Base-by-base conservation (phyloP, 2,329 filamentous ascomycete genomes). In the Parafenestella ontariensis region DNA sequence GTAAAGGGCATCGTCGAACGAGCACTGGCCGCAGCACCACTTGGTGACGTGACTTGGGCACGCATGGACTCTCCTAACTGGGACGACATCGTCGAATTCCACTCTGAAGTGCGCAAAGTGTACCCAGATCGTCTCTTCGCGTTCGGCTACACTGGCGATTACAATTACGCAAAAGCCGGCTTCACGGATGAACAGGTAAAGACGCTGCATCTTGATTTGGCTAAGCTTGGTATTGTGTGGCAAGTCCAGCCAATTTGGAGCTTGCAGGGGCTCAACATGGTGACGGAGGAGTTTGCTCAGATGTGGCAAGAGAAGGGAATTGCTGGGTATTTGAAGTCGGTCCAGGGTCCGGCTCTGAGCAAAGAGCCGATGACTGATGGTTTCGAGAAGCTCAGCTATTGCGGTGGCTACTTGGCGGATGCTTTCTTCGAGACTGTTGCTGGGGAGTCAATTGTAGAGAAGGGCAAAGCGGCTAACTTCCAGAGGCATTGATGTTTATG, bases 171-270 rank as follows among this genome's bases (percentile, higher is more conserved):
- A 13, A 71, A 71, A 52, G 73, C 73, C 3, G 76, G 75, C 1
- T 77, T 73, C 61, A 63, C 62, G 8, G 46, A 60, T 1, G 69
- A 72, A 20, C 61, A 74, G 20, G 54, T 77, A 13, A 66, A 72
- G 50, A 68, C 63, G 0, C 61, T 77, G 9, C 69, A 63, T 21
- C 56, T 58, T 23, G 73, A 76, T 43, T 44, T 78, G 49, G 73
- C 76, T 49, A 74, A 75, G 58, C 63, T 76, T 56, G 71, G 75
- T 8, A 62, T 78, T 6, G 72, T 74, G 3, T 79, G 75, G 76
- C 76, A 79, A 51, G 74, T 78, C 1, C 76, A 79, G 68, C 77
- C 76, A 1, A 76, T 78, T 48, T 78, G 74, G 71, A 63, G 64
- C 21, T 46, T 76, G 11, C 70, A 74, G 37, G 76, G 76, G 0